Base-by-base conservation (phyloP, 1,284 basidiomycete species). In the Ganoderma lucidum region DNA sequence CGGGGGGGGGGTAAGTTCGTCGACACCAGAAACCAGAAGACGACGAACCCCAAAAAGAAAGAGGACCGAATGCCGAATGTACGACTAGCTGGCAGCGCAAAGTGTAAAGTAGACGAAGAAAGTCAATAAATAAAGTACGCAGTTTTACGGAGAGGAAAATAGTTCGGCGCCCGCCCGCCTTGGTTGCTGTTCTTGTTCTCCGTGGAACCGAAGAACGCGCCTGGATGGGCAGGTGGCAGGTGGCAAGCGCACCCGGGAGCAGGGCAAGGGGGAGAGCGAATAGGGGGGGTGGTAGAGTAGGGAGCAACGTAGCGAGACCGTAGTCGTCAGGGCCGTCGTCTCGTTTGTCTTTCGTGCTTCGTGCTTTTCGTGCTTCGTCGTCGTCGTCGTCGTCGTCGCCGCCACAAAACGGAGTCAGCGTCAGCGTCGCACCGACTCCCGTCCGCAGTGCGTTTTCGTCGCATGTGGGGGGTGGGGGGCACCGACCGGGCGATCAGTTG, bases 401-500 rank as follows among this genome's bases (percentile, higher is more conserved):
- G 23, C 39, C 23, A 23, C 23, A 23, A 44, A 14, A 45, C 23
- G 60, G 9, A 53, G 32, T 30, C 35, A 6, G 62, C 4, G n/a
- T 23, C 23, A 35, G 35, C 1, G 6, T 30, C n/a, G 39, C 41
- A 10, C 23, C 19, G n/a, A 39, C 55, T 3, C 9, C 10, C 35
- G n/a, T 23, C 55, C 12, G n/a, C 39, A 10, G 23, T 2, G 37
- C 37, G 63, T 64, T 55, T 42, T 55, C 51, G 48, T 63, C 48
- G 39, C 39, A 15, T 53, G 12, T 8, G 28, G 1, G 23, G 23
- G n/a, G n/a, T n/a, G n/a, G 28, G 17, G n/a, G 23, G 44, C 9
- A 4, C 65, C 55, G 28, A 30, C 65, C 65, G 44, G 51, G 41
- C 37, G 55, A 23, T 69, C 67, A 73, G 53, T 64, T 65, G 68